These are phyloP conservation scores for Kluyveromyces sp. DNA, from an alignment of 1,139 yeast genomes.

Conservation along the genomic window DNA sequence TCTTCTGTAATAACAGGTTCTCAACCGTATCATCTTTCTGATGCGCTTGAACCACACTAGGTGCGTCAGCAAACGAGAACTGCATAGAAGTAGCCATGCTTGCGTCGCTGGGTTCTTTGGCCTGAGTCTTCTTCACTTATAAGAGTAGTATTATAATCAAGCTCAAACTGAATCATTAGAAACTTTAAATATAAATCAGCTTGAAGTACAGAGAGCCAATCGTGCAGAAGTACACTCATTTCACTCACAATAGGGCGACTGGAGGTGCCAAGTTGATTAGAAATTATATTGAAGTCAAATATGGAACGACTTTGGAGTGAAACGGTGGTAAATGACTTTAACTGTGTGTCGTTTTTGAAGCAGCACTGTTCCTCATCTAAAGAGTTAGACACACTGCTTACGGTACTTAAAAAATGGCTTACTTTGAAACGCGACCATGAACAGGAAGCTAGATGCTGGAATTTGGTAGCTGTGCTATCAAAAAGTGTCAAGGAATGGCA, in stretches of 20 bases:
- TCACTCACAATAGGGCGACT: neutral
- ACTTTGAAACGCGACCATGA: neutral
- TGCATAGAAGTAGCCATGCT: neutral
- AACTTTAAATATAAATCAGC: no score
- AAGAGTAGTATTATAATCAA: neutral
- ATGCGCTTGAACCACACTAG: slow-evolving; percentile 63
- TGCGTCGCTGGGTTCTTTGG: neutral
- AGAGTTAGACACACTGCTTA: slow-evolving; percentile 16
- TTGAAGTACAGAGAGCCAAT: neutral
- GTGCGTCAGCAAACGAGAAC: slow-evolving; percentile 39
- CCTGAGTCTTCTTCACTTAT: neutral
- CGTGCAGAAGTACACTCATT: neutral
- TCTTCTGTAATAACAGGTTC: slow-evolving; percentile 44
- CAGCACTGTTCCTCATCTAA: slow-evolving; percentile 9
- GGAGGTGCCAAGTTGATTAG: no score
- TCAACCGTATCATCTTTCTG: slow-evolving; percentile 81
- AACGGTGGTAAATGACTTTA: neutral
- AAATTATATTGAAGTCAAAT: no score
- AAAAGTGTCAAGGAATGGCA: slow-evolving; percentile 11
- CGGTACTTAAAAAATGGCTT: neutral
- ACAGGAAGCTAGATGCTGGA: slow-evolving; percentile 5
- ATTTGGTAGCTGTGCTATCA: neutral
- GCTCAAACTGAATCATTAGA: neutral
- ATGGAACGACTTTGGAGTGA: neutral
- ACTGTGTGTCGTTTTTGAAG: neutral